A percentile compares a stretch with the other conserved stretches of the same genome.
These are phyloP conservation scores for Theobroma cacao DNA, from an alignment of 345 rosid species.

Conservation along the genomic window DNA sequence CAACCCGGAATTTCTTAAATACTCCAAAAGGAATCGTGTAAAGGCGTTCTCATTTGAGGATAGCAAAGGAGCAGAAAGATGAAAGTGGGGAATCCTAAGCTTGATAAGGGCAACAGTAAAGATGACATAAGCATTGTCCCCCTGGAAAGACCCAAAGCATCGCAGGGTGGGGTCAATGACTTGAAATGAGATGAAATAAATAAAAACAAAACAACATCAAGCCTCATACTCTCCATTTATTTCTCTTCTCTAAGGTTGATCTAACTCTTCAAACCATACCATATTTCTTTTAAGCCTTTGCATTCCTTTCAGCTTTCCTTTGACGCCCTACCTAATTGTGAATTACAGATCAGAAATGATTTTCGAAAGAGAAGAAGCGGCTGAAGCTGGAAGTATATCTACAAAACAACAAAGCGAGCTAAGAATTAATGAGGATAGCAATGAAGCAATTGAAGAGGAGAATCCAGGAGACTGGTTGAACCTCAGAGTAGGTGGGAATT, in stretches of 20 bases:
- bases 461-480: constrained; percentile 58
- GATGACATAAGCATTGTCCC: constrained; percentile 48
- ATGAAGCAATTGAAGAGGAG: constrained; percentile 22
- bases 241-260: constrained; percentile 28
- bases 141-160: constrained; percentile 38
- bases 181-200: constrained; percentile 14
- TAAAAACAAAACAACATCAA: constrained; percentile 12
- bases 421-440: constrained; percentile 14
- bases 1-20: constrained; percentile 25
- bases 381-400: constrained; percentile 24
- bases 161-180: constrained; percentile 38
- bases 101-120: constrained; percentile 35
- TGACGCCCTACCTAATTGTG: not conserved
- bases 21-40: constrained; percentile 25
- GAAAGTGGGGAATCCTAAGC: constrained; percentile 63
- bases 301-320: constrained; percentile 9
- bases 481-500: constrained; percentile 51
- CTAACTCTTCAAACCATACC: constrained; percentile 29
- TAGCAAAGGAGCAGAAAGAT: constrained; percentile 23
- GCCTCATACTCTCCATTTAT: constrained; percentile 32
- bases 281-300: constrained; percentile 16
- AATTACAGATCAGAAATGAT: constrained; percentile 36
- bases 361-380: constrained; percentile 32
- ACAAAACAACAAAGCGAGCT: constrained; percentile 18
- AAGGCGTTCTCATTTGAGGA: constrained; percentile 38